Evolutionary conservation across 2,329 filamentous ascomycete species (phyloP).

Genomic region (Pseudocercospora vitis): DNA sequence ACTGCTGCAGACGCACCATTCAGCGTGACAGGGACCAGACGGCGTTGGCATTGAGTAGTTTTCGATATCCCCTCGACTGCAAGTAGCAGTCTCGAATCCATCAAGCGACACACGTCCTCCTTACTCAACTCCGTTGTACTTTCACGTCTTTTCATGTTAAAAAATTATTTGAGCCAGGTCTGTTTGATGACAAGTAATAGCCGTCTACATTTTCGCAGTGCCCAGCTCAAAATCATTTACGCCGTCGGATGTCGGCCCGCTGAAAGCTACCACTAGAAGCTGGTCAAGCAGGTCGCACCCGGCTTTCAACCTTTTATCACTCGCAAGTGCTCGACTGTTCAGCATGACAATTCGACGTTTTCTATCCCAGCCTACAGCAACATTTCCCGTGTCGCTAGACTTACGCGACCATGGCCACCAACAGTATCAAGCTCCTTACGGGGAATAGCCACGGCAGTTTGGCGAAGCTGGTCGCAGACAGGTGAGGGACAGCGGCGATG

Average conservation of each 20-base stretch:
- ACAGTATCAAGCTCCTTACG: conserved; percentile 73
- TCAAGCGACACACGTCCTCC: conserved; percentile 21
- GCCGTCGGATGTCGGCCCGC: neutral
- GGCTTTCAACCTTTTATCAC: neutral
- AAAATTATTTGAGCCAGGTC: too few species aligned
- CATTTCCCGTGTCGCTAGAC: conserved; percentile 8
- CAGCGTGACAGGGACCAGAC: conserved; percentile 21
- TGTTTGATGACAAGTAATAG: too few species aligned
- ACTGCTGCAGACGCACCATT: conserved; percentile 21
- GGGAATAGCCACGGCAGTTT: conserved; percentile 74
- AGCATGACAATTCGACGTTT: conserved; percentile 22
- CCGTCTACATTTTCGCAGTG: too few species aligned
- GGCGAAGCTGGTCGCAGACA: conserved; percentile 66
- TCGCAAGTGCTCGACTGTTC: conserved; percentile 4
- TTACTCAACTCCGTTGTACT: too few species aligned
- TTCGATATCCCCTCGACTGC: conserved; percentile 13
- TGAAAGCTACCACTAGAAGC: neutral
- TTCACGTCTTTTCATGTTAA: too few species aligned
- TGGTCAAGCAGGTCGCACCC: neutral
- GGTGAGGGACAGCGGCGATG: conserved; percentile 47
- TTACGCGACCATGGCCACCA: conserved; percentile 60
- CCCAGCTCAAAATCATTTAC: too few species aligned
- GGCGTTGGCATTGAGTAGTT: conserved; percentile 16
- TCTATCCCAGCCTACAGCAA: conserved; percentile 13
- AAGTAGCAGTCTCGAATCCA: conserved; percentile 20